phyloP scores from a whole-genome alignment of 176 grass and related monocot genomes.

The Carex cristatella region DNA sequence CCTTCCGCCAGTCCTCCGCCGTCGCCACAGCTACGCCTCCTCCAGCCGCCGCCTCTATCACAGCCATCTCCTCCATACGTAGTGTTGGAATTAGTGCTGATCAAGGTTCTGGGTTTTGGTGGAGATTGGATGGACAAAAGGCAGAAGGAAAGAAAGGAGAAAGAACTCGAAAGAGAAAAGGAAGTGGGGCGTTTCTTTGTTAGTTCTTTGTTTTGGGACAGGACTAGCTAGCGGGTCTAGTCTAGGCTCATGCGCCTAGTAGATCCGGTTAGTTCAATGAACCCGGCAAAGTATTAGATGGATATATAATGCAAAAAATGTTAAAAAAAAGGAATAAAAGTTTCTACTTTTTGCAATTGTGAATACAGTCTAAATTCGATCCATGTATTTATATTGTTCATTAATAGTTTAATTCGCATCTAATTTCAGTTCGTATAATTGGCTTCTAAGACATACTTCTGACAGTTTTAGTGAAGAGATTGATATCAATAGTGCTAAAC shows the following conservation, averaged over 20 bases:
- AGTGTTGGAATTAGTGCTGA: slow-evolving; percentile 31
- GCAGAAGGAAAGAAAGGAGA: neutral
- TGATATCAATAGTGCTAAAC: too few species aligned
- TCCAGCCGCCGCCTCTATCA: slow-evolving; percentile 11
- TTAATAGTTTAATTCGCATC: too few species aligned
- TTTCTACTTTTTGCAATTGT: too few species aligned
- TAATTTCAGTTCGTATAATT: too few species aligned
- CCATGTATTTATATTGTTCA: too few species aligned
- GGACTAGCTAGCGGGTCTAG: neutral
- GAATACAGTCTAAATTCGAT: too few species aligned
- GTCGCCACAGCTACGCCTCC: slow-evolving; percentile 40
- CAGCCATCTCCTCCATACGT: slow-evolving; percentile 54
- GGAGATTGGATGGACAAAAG: neutral
- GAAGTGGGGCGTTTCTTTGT: neutral
- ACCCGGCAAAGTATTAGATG: neutral
- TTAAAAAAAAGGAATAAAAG: too few species aligned
- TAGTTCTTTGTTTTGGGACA: neutral
- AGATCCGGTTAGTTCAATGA: neutral
- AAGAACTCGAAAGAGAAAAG: neutral
- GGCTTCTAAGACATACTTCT: too few species aligned
- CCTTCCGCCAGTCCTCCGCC: slow-evolving; percentile 86
- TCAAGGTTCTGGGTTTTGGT: neutral
- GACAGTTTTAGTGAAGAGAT: too few species aligned
- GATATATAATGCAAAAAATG: too few species aligned
- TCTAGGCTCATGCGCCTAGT: neutral